Conservation (phyloP, 2,329 filamentous ascomycete genomes). For the Blastomyces silverae region DNA sequence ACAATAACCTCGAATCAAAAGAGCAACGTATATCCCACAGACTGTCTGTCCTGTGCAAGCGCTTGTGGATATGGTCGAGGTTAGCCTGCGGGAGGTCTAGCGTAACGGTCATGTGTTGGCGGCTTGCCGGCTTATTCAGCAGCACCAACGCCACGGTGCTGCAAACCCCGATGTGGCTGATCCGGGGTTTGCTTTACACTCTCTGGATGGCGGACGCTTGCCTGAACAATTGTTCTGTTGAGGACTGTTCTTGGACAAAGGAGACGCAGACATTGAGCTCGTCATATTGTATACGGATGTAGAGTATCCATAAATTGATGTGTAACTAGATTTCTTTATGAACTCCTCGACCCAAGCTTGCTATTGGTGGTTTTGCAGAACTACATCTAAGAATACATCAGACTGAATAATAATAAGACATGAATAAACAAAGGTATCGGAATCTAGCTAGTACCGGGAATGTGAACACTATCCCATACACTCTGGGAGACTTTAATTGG, state of each 20-base stretch:
- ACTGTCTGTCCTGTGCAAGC: not conserved
- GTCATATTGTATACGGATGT: no score
- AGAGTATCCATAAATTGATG: not conserved
- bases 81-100: not conserved
- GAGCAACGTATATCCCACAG: not conserved
- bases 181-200: not conserved
- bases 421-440: not conserved
- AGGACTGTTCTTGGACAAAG: no score
- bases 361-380: not conserved
- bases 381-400: not conserved
- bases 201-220: not conserved
- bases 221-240: not conserved
- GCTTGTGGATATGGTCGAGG: not conserved
- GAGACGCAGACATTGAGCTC: not conserved
- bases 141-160: not conserved
- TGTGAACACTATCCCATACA: conserved; percentile 42
- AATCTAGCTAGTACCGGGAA: not conserved
- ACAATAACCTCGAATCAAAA: not conserved
- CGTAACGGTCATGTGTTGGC: not conserved
- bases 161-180: not conserved
- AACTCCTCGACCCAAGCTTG: not conserved
- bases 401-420: not conserved
- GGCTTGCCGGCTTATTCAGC: not conserved
- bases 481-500: conserved; percentile 42
- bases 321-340: not conserved